These are phyloP conservation scores for Saccharomycopsis fermentans DNA, from an alignment of 805 yeast genomes.

Conservation along the genomic window DNA sequence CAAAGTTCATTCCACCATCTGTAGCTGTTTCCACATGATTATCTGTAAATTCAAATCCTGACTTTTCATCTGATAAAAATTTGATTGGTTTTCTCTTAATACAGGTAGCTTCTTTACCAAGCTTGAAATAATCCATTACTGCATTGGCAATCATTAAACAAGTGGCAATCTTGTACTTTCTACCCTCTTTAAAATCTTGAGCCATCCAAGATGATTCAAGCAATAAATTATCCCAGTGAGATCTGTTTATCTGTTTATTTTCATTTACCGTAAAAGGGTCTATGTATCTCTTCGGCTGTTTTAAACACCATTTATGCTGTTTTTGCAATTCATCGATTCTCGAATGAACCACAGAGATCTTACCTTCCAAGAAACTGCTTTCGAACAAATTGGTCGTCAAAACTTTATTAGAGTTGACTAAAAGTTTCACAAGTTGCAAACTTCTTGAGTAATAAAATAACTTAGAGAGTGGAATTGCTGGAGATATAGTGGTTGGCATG, in stretches of 20 bases:
- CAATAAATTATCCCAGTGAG: constrained; percentile 62
- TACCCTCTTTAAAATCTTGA: constrained; percentile 60
- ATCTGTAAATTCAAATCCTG: constrained; percentile 14
- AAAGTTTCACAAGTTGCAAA: constrained; percentile 66
- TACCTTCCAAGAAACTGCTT: constrained; percentile 78
- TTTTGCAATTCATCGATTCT: constrained; percentile 87
- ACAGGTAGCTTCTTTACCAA: constrained; percentile 58
- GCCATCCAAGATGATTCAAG: constrained; percentile 83
- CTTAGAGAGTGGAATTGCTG: constrained; percentile 68
- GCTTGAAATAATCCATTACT: constrained; percentile 65
- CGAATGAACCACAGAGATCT: constrained; percentile 79
- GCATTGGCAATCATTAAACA: constrained; percentile 65
- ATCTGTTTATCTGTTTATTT: background rate
- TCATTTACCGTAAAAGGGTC: constrained; percentile 45
- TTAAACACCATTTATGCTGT: constrained; percentile 79
- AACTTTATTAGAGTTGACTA: constrained; percentile 81
- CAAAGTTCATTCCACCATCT: constrained; percentile 5
- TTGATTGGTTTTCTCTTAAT: constrained; percentile 41
- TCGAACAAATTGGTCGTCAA: constrained; percentile 79
- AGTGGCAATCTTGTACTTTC: constrained; percentile 59
- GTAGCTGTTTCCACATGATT: background rate
- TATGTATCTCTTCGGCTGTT: constrained; percentile 64
- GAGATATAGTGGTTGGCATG: constrained; percentile 44
- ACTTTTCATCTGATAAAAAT: constrained; percentile 9
- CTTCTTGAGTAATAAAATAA: constrained; percentile 82